Conservation (phyloP, 2,329 filamentous ascomycete genomes). For the Diplodia scrobiculata region DNA sequence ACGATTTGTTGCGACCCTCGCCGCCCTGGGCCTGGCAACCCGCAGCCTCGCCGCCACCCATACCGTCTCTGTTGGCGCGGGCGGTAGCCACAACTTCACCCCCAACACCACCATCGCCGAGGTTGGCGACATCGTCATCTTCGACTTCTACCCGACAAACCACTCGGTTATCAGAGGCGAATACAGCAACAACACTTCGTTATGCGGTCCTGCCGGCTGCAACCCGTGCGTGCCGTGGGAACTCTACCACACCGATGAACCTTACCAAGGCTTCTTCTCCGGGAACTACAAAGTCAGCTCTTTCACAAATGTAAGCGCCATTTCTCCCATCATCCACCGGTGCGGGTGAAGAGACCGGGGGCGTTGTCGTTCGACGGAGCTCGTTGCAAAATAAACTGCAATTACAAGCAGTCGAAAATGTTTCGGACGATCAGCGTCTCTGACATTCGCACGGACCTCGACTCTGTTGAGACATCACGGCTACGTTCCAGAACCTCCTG, state of each 20-base stretch:
- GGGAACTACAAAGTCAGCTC: conserved; percentile 36
- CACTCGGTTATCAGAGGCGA: conserved; percentile 50
- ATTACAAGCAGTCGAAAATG: background rate
- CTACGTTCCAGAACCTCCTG: background rate
- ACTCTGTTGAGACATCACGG: background rate
- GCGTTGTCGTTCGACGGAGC: background rate
- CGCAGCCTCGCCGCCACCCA: conserved; percentile 32
- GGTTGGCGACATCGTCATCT: conserved; percentile 44
- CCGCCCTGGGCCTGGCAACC: conserved; percentile 2
- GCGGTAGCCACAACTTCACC: conserved; percentile 40
- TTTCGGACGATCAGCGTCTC: background rate
- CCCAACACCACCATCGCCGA: conserved; percentile 43
- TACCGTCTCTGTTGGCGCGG: conserved; percentile 44
- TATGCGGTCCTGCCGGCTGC: conserved; percentile 29
- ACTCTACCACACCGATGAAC: conserved; percentile 35
- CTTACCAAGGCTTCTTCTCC: conserved; percentile 41
- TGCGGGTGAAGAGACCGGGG: background rate
- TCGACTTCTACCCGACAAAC: conserved; percentile 47
- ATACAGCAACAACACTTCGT: conserved; percentile 34
- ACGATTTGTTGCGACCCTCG: background rate
- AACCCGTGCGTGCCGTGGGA: conserved; percentile 48
- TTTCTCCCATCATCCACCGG: background rate
- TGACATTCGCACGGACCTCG: background rate
- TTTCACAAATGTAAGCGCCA: conserved; percentile 36
- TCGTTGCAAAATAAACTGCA: background rate